Conservation (phyloP, 257 asterid genomes). For the Pogostemon cablin region DNA sequence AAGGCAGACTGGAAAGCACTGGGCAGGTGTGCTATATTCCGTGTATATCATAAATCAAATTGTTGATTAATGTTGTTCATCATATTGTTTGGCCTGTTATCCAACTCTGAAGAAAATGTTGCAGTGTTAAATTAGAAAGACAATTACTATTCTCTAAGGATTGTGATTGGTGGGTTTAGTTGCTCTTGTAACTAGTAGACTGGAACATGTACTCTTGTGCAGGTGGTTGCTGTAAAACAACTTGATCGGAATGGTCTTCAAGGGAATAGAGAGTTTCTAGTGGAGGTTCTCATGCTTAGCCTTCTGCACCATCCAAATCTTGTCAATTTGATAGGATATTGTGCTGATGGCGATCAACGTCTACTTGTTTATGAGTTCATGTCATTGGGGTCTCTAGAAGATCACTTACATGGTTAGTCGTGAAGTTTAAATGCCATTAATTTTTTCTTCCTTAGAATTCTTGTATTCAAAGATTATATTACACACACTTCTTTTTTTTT, state of each 20-base stretch:
- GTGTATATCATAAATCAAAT: conserved; percentile 6
- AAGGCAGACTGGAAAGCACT: conserved; percentile 80
- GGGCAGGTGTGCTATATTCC: conserved; percentile 65
- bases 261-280: conserved; percentile 93
- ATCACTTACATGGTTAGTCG: conserved; percentile 92
- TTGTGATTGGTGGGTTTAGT: not conserved
- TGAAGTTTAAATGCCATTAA: not conserved
- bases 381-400: conserved; percentile 98
- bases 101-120: not conserved
- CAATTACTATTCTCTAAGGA: conserved; percentile 1
- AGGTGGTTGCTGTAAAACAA: conserved; percentile 97
- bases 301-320: conserved; percentile 89
- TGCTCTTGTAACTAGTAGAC: conserved; percentile 23
- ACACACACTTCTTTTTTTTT: no score
- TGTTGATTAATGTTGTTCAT: not conserved
- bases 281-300: conserved; percentile 99
- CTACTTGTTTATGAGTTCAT: conserved; percentile 94
- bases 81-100: not conserved
- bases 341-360: conserved; percentile 98
- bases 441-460: conserved; percentile 5
- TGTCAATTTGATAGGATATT: conserved; percentile 95
- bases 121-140: not conserved
- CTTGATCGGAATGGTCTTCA: conserved; percentile 95
- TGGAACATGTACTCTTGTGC: conserved; percentile 35
- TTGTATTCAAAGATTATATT: not conserved